Conservation (phyloP, 192 early-diverging fungal species). For the Coemansia sp. region DNA sequence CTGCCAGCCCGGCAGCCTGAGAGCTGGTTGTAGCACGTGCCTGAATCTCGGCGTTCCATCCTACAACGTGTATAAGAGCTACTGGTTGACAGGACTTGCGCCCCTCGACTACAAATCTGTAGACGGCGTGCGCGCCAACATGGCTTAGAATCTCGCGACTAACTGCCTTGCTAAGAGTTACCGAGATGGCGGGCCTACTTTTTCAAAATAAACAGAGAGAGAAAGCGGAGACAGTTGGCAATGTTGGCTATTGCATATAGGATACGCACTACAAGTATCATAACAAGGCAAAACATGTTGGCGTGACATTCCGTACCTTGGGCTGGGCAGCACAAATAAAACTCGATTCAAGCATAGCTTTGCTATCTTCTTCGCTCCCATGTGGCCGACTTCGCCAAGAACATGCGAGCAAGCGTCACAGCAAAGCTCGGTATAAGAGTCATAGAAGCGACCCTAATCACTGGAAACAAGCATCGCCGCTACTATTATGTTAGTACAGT, state of each 20-base stretch:
- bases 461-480: neutral
- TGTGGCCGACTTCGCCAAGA: conserved; percentile 40
- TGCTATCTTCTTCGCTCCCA: conserved; percentile 27
- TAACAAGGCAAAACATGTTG: neutral
- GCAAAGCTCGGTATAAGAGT: conserved; percentile 26
- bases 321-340: neutral
- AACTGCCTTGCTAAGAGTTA: conserved; percentile 22
- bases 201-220: neutral
- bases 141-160: conserved; percentile 47
- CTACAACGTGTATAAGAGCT: conserved; percentile 39
- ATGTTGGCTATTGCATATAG: neutral
- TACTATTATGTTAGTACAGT: neutral
- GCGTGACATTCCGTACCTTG: conserved; percentile 1
- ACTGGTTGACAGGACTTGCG: conserved; percentile 34
- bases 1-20: no score
- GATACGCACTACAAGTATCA: neutral
- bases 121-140: conserved; percentile 50
- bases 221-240: neutral
- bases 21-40: conserved; percentile 2
- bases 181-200: conserved; percentile 12
- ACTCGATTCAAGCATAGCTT: conserved; percentile 31
- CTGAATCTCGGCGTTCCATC: conserved; percentile 47
- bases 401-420: conserved; percentile 19
- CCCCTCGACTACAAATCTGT: conserved; percentile 51
- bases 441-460: conserved; percentile 43